Evolutionary conservation across 192 early-diverging fungal genomes (phyloP).

Genomic region (Coemansia sp.): DNA sequence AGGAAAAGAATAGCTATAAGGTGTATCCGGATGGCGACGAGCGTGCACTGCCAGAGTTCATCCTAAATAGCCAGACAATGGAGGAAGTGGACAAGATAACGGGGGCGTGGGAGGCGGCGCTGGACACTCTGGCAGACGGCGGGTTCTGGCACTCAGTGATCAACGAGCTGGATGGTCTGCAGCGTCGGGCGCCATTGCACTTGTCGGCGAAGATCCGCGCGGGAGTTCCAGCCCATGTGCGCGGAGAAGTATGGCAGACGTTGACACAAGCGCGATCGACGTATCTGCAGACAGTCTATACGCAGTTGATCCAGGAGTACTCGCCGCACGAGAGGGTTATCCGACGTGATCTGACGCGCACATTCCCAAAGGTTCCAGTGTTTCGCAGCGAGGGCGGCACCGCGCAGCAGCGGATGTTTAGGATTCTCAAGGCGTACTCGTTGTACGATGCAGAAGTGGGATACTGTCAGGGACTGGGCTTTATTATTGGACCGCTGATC

Average conservation of each 20-base stretch:
- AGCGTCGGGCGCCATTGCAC: slow-evolving; percentile 33
- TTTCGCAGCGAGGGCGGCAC: slow-evolving; percentile 80
- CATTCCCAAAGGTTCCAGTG: slow-evolving; percentile 86
- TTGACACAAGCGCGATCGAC: slow-evolving; percentile 82
- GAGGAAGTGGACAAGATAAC: slow-evolving; percentile 39
- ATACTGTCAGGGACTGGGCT: slow-evolving; percentile 97
- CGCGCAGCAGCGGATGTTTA: slow-evolving; percentile 84
- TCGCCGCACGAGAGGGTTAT: slow-evolving; percentile 90
- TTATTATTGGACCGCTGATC: slow-evolving; percentile 89
- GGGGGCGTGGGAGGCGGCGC: slow-evolving; percentile 34
- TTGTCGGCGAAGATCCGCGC: slow-evolving; percentile 40
- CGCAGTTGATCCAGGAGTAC: slow-evolving; percentile 68
- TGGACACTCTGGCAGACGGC: slow-evolving; percentile 28
- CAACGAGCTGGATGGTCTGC: slow-evolving; percentile 22
- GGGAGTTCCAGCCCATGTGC: slow-evolving; percentile 79
- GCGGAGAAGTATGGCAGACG: slow-evolving; percentile 90
- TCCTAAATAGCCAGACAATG: slow-evolving; percentile 30
- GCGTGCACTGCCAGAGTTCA: slow-evolving; percentile 44
- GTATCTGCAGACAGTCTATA: slow-evolving; percentile 78
- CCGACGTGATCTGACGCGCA: slow-evolving; percentile 86
- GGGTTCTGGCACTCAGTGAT: slow-evolving; percentile 45
- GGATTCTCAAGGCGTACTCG: slow-evolving; percentile 89
- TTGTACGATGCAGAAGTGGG: slow-evolving; percentile 93
- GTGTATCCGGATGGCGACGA: slow-evolving; percentile 50
- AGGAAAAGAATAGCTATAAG: slow-evolving; percentile 15